A percentile compares a stretch with the other conserved stretches of the same genome.
Evolutionary conservation across 805 yeast species (phyloP).

Genomic region (Metschnikowia aberdeeniae): DNA sequence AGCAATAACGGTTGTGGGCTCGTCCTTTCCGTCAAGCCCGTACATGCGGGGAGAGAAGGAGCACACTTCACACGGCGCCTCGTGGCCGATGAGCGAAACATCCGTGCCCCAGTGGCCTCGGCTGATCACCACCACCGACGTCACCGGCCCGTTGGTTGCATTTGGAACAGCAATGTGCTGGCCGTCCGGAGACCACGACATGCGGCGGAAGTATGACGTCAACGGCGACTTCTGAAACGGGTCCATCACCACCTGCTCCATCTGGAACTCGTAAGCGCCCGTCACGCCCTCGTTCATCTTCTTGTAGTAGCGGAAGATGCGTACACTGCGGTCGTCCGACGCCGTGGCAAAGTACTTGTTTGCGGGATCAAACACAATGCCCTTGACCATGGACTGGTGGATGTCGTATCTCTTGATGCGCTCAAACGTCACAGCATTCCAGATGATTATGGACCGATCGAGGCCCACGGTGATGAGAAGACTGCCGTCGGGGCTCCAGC

Average conservation of each 20-base stretch:
- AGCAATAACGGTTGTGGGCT: constrained; percentile 71
- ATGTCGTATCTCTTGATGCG: constrained; percentile 83
- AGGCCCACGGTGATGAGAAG: constrained; percentile 90
- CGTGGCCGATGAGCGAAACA: constrained; percentile 74
- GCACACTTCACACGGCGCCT: constrained; percentile 80
- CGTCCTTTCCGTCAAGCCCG: constrained; percentile 25
- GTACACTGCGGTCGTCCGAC: constrained; percentile 89
- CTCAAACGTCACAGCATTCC: constrained; percentile 93
- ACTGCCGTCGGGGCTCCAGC: constrained; percentile 96
- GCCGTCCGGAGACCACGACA: constrained; percentile 92
- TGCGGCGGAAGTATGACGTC: constrained; percentile 81
- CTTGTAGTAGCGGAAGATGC: constrained; percentile 81
- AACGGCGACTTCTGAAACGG: constrained; percentile 89
- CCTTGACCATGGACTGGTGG: constrained; percentile 93
- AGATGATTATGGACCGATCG: constrained; percentile 86
- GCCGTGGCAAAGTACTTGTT: constrained; percentile 96
- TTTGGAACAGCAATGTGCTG: constrained; percentile 83
- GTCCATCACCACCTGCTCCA: constrained; percentile 76
- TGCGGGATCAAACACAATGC: constrained; percentile 97
- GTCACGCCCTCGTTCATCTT: constrained; percentile 43
- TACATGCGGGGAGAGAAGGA: constrained; percentile 69
- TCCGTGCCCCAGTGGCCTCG: constrained; percentile 80
- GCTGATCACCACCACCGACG: constrained; percentile 67
- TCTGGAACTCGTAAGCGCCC: constrained; percentile 72
- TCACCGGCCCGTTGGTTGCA: constrained; percentile 79